Percentiles rank a stretch among this genome's conserved stretches.
phyloP scores from a whole-genome alignment of 371 early-diverging fungal genomes.

The Dinochytrium kinnereticum region DNA sequence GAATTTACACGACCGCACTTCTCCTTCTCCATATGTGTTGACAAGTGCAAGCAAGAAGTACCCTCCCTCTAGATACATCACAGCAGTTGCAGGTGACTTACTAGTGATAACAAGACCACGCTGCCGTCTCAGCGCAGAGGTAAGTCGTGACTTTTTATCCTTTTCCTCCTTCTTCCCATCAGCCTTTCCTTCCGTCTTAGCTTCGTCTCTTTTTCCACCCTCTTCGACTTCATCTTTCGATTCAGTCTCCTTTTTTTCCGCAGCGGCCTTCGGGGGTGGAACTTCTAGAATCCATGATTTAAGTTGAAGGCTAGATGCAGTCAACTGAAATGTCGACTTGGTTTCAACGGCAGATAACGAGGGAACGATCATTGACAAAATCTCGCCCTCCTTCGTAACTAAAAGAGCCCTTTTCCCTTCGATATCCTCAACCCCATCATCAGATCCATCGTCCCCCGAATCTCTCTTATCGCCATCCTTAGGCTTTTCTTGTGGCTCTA shows the following conservation, averaged over 20 bases:
- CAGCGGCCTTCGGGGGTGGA: constrained; percentile 31
- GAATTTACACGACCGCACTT: constrained; percentile 50
- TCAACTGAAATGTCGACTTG: constrained; percentile 39
- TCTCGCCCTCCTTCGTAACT: constrained; percentile 36
- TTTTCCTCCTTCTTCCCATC: constrained; percentile 20
- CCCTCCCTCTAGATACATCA: constrained; percentile 52
- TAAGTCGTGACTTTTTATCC: constrained; percentile 7
- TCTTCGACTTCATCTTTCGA: constrained; percentile 5
- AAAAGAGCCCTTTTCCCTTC: constrained; percentile 41
- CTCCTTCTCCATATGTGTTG: constrained; percentile 50
- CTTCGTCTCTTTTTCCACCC: constrained; percentile 3
- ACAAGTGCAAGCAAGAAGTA: constrained; percentile 52
- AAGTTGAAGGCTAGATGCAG: constrained; percentile 5
- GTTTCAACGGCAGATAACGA: constrained; percentile 39
- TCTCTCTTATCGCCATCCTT: no score
- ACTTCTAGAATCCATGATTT: constrained; percentile 46
- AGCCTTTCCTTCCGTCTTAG: neutral
- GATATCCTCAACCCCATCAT: constrained; percentile 29
- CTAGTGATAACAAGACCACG: constrained; percentile 43
- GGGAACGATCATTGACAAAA: constrained; percentile 43
- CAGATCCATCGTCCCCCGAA: constrained; percentile 28
- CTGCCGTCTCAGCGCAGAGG: constrained; percentile 38
- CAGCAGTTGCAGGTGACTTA: constrained; percentile 40
- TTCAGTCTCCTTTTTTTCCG: neutral
- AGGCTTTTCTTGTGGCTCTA: constrained; percentile 37